Evolutionary conservation across 257 asterid genomes (phyloP).

Genomic region (Galeopsis tetrahit): DNA sequence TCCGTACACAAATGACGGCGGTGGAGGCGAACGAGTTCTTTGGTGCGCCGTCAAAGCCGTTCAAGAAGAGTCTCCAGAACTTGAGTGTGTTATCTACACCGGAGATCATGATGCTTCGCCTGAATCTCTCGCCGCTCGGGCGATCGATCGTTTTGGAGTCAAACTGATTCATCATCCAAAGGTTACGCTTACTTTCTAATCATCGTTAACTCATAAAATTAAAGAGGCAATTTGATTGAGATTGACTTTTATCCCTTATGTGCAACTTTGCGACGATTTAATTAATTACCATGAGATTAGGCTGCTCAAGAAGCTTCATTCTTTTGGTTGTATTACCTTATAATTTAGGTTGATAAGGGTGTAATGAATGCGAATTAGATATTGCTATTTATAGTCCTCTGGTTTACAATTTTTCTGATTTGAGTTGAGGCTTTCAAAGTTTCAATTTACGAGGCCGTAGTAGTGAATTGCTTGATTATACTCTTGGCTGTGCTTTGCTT

Average conservation of each 20-base stretch:
- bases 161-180: conserved; percentile 57
- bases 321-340: not conserved
- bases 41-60: conserved; percentile 98
- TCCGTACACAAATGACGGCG: conserved; percentile 95
- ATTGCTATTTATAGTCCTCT: not conserved
- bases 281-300: conserved; percentile 16
- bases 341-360: conserved; percentile 4
- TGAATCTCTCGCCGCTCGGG: conserved; percentile 65
- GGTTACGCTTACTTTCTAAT: conserved; percentile 43
- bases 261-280: conserved; percentile 13
- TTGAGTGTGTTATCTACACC: conserved; percentile 74
- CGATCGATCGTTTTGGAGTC: conserved; percentile 89
- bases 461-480: not conserved
- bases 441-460: conserved; percentile 6
- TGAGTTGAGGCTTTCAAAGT: conserved; percentile 12
- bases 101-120: conserved; percentile 93
- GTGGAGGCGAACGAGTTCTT: conserved; percentile 97
- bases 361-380: not conserved
- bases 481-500: conserved; percentile 27
- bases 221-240: not conserved
- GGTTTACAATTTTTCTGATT: conserved; percentile 12
- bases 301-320: conserved; percentile 7
- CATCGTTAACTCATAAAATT: not conserved
- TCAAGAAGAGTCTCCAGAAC: conserved; percentile 79
- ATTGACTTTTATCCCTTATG: not conserved